These are phyloP conservation scores for Starmerella vitae DNA, from an alignment of 805 yeast genomes.

Conservation along the genomic window DNA sequence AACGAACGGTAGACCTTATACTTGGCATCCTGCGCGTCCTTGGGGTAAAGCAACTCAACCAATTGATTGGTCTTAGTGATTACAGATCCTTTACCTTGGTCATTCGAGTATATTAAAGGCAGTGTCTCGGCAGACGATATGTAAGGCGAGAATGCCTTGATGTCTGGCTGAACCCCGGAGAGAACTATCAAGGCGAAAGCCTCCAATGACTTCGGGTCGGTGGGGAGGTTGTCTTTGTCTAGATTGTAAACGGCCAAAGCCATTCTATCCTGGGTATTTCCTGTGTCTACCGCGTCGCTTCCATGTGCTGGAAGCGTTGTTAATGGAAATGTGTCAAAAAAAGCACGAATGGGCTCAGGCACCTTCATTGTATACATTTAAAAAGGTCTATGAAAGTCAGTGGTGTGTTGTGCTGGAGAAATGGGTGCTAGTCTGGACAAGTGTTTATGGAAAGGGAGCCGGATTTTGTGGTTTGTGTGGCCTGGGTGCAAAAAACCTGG, in stretches of 20 bases:
- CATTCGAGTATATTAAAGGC: constrained; percentile 10
- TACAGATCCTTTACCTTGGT: neutral
- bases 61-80: neutral
- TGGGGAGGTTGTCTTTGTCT: constrained; percentile 17
- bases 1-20: constrained; percentile 4
- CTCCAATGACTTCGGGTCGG: constrained; percentile 25
- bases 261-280: neutral
- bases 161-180: neutral
- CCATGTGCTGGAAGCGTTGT: constrained; percentile 13
- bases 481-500: too few species aligned
- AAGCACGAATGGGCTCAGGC: constrained; percentile 22
- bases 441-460: too few species aligned
- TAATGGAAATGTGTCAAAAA: constrained; percentile 28
- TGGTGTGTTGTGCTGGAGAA: too few species aligned
- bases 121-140: constrained; percentile 13
- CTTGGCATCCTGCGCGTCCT: neutral
- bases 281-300: neutral
- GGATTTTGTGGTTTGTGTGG: too few species aligned
- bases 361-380: too few species aligned
- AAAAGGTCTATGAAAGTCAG: too few species aligned
- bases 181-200: constrained; percentile 16
- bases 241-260: constrained; percentile 20
- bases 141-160: constrained; percentile 12
- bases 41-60: neutral
- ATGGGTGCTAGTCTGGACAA: too few species aligned